Percentiles rank a stretch among this genome's conserved stretches.
Conservation (phyloP, 2,329 filamentous ascomycete species). For the Myriosclerotinia curreyana region DNA sequence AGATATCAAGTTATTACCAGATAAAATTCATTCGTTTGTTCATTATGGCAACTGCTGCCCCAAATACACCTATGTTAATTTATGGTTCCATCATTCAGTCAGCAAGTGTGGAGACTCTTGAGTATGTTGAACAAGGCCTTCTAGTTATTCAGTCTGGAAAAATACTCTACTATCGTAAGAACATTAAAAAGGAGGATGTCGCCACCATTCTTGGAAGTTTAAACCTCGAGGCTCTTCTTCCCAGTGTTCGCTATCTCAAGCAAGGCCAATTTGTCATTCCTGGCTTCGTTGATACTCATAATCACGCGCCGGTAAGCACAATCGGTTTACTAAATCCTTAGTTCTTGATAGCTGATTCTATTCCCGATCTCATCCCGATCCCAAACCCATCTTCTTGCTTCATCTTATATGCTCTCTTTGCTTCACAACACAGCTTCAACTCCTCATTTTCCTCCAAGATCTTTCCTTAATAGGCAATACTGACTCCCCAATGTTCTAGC, state of each 20-base stretch:
- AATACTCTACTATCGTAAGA: constrained; percentile 15
- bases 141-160: constrained; percentile 22
- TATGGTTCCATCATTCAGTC: constrained; percentile 25
- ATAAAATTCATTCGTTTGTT: neutral
- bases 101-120: constrained; percentile 11
- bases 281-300: constrained; percentile 64
- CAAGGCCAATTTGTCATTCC: constrained; percentile 50
- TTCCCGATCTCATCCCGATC: too few relatives aligned
- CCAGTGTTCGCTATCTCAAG: constrained; percentile 17
- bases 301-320: constrained; percentile 53
- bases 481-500: constrained; percentile 25
- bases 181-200: constrained; percentile 7
- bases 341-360: too few relatives aligned
- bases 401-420: too few relatives aligned
- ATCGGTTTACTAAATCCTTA: too few relatives aligned
- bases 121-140: constrained; percentile 22
- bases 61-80: constrained; percentile 18
- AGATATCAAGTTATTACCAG: neutral
- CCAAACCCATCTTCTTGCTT: too few relatives aligned
- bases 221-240: constrained; percentile 3
- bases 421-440: too few relatives aligned
- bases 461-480: too few relatives aligned
- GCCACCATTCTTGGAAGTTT: neutral
- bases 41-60: constrained; percentile 10
- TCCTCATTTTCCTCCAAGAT: too few relatives aligned